Base-by-base conservation (phyloP, 2,329 filamentous ascomycete species). In the Aspergillus piperis region DNA sequence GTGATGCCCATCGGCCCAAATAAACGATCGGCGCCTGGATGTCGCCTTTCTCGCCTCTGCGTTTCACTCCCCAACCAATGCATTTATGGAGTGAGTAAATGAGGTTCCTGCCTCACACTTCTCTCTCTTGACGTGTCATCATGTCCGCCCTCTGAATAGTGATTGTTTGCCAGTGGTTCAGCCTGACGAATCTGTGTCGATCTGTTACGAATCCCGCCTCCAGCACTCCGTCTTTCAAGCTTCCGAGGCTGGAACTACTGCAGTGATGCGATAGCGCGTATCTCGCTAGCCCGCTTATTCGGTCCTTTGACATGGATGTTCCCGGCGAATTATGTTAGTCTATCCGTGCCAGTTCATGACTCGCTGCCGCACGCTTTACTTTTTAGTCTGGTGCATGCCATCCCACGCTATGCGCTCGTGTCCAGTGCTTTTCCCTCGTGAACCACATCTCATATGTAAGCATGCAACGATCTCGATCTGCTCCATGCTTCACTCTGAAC, bases 1-100 rank as follows among this genome's bases (percentile, higher is more conserved):
- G 60, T 62, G 60, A 62, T 54, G 23, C 15, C 57, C 53, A 32
- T 52, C 30, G 42, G 57, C 57, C 60, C 51, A 60, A 62, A 44
- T 11, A 36, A 36, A 36, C 42, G 19, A 51, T 15, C 32, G 17
- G 17, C 48, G 19, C 48, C 57, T 41, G 32, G 32, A 36, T 36
- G 21, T 27, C 48, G 36, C 50, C 59, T 56, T 48, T 49, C 44
- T 44, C 17, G 39, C 30, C 30, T n/a, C 32, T 36, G 32, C 32
- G 11, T 13, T 36, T 36, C 32, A 36, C 11, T 36, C 11, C 11
- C 32, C 32, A 36, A 36, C 32, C 11, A 10, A 36, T 13, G 6
- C 11, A 36, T 36, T 36, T 2, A 6, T 36, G 13, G 10, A 36
- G 2, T 36, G 32, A 15, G 32, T 36, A 11, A 36, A 13, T 36